Evolutionary conservation across 2,329 filamentous ascomycete genomes (phyloP).

Genomic region (Ophiobolus disseminans): DNA sequence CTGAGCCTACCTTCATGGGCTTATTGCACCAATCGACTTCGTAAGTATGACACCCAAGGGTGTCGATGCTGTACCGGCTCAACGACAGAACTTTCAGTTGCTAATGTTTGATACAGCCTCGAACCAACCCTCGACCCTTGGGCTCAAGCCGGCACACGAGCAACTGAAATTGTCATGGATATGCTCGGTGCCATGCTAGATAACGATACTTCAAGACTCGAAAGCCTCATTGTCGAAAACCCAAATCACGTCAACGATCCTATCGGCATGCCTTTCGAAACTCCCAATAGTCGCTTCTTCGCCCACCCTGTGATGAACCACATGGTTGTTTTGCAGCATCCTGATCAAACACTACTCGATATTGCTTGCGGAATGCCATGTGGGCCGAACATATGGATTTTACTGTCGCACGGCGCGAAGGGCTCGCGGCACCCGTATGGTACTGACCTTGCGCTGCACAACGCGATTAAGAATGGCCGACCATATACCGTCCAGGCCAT

Average conservation of each 20-base stretch:
- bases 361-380: constrained; percentile 42
- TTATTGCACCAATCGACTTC: constrained; percentile 13
- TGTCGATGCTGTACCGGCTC: no score
- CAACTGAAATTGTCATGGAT: constrained; percentile 27
- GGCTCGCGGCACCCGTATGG: constrained; percentile 41
- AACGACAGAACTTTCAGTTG: no score
- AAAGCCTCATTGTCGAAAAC: constrained; percentile 33
- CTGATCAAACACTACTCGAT: constrained; percentile 41
- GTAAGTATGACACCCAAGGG: constrained; percentile 8
- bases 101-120: constrained; percentile 16
- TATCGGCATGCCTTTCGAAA: constrained; percentile 39
- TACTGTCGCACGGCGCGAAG: constrained; percentile 37
- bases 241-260: constrained; percentile 37
- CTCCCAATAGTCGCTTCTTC: constrained; percentile 28
- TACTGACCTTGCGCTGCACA: constrained; percentile 43
- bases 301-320: constrained; percentile 32
- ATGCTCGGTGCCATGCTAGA: constrained; percentile 40
- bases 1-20: constrained; percentile 17
- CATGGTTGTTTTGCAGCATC: constrained; percentile 41
- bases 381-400: constrained; percentile 32
- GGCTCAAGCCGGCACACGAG: constrained; percentile 15
- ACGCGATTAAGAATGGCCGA: constrained; percentile 46
- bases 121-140: constrained; percentile 19
- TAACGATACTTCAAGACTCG: constrained; percentile 31
- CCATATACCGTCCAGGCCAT: constrained; percentile 38